phyloP scores from a whole-genome alignment of 306 rosid species.

The Vicia faba region DNA sequence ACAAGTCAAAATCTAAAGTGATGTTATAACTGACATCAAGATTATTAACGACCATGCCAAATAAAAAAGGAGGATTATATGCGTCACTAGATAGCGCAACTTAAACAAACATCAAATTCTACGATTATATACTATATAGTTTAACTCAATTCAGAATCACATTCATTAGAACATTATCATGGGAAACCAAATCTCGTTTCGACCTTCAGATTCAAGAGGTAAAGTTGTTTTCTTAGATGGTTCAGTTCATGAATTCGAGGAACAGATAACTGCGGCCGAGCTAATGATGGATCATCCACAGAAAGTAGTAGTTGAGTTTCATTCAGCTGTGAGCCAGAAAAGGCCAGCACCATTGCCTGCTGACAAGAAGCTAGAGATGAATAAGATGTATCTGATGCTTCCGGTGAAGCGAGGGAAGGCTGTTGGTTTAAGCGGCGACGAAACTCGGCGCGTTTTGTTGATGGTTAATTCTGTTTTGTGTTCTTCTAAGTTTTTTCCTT shows the following conservation, averaged over 20 bases:
- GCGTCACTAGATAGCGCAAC: constrained; percentile 58
- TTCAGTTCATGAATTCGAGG: constrained; percentile 57
- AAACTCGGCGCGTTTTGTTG: constrained; percentile 47
- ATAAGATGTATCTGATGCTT: constrained; percentile 67
- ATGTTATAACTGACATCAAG: constrained; percentile 43
- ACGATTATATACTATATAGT: background rate
- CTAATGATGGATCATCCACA: constrained; percentile 87
- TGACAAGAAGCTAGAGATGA: constrained; percentile 58
- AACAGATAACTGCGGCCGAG: constrained; percentile 67
- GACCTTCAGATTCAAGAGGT: constrained; percentile 29
- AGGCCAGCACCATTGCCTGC: constrained; percentile 71
- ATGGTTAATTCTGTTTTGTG: constrained; percentile 44
- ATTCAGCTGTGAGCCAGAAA: constrained; percentile 48
- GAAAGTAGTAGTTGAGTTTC: constrained; percentile 73
- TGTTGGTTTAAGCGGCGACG: constrained; percentile 46
- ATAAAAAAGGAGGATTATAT: constrained; percentile 41
- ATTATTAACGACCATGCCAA: constrained; percentile 29
- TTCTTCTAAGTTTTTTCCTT: constrained; percentile 56
- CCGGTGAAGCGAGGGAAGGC: constrained; percentile 77
- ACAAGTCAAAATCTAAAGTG: constrained; percentile 37
- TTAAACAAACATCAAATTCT: constrained; percentile 58
- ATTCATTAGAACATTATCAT: constrained; percentile 30
- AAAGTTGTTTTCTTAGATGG: constrained; percentile 73
- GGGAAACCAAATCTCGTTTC: constrained; percentile 65
- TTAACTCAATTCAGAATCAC: constrained; percentile 10